Evolutionary conservation across 441 rosid genomes (phyloP).

Genomic region (Rhodomyrtus psidioides): DNA sequence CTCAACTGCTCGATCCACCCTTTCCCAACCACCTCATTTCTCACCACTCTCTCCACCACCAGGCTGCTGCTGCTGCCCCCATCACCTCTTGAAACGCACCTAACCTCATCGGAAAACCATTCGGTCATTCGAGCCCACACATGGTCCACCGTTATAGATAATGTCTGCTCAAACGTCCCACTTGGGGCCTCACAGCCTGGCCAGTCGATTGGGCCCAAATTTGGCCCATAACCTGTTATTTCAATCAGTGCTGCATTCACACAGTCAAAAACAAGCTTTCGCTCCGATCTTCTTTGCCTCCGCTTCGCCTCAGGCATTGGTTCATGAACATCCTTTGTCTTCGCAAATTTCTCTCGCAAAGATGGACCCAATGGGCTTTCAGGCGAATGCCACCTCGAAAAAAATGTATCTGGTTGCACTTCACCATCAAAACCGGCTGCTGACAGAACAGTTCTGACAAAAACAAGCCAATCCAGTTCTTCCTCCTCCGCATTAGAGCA

Average conservation of each 20-base stretch:
- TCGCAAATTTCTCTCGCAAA: conserved; percentile 41
- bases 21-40: background rate
- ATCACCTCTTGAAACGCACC: conserved; percentile 15
- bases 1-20: background rate
- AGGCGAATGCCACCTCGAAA: conserved; percentile 61
- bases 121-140: conserved; percentile 59
- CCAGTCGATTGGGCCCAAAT: background rate
- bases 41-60: conserved; percentile 17
- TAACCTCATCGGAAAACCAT: conserved; percentile 35
- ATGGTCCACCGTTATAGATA: conserved; percentile 31
- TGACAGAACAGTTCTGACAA: conserved; percentile 43
- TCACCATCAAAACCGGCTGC: conserved; percentile 47
- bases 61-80: conserved; percentile 44
- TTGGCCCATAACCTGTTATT: conserved; percentile 24
- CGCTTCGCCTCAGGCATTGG: conserved; percentile 52
- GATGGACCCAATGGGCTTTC: conserved; percentile 69
- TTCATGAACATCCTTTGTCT: conserved; percentile 34
- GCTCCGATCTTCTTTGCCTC: conserved; percentile 49
- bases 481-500: conserved; percentile 29
- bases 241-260: conserved; percentile 55
- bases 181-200: conserved; percentile 5
- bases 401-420: conserved; percentile 20
- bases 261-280: conserved; percentile 65
- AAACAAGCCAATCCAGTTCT: conserved; percentile 50
- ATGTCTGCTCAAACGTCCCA: conserved; percentile 5